Evolutionary conservation across 495 filamentous ascomycete genomes (phyloP).

Genomic region (Aspergillus coremiiformis): DNA sequence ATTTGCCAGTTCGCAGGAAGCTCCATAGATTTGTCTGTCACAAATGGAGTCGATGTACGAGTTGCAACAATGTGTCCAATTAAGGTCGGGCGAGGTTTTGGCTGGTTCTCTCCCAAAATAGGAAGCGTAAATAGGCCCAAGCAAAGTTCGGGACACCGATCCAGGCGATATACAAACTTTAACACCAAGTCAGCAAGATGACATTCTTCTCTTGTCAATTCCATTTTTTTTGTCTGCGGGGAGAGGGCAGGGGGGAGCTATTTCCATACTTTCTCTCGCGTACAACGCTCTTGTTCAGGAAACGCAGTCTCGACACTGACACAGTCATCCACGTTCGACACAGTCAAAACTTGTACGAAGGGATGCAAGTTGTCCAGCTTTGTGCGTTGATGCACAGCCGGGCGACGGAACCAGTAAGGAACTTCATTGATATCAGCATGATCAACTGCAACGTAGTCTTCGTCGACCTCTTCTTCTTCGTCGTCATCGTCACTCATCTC

Average conservation of each 20-base stretch:
- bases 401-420: slow-evolving; percentile 40
- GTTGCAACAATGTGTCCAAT: slow-evolving; percentile 78
- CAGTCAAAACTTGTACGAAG: slow-evolving; percentile 62
- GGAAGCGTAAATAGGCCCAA: slow-evolving; percentile 68
- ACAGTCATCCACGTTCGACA: slow-evolving; percentile 70
- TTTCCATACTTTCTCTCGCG: slow-evolving; percentile 66
- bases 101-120: slow-evolving; percentile 34
- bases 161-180: slow-evolving; percentile 78
- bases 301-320: slow-evolving; percentile 72
- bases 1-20: slow-evolving; percentile 58
- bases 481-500: slow-evolving; percentile 24
- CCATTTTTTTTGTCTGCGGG: not conserved
- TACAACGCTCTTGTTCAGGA: slow-evolving; percentile 60
- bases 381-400: slow-evolving; percentile 33
- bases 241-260: not conserved
- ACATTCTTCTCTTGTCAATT: too few relatives aligned
- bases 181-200: not conserved
- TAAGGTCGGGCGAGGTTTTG: slow-evolving; percentile 48
- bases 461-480: slow-evolving; percentile 37
- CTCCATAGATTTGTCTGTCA: slow-evolving; percentile 74
- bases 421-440: slow-evolving; percentile 38
- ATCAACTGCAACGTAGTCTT: slow-evolving; percentile 38
- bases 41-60: slow-evolving; percentile 47
- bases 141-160: slow-evolving; percentile 67
- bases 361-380: slow-evolving; percentile 52